phyloP scores from a whole-genome alignment of 768 basidiomycete genomes.

The Aureoboletus auriporus region DNA sequence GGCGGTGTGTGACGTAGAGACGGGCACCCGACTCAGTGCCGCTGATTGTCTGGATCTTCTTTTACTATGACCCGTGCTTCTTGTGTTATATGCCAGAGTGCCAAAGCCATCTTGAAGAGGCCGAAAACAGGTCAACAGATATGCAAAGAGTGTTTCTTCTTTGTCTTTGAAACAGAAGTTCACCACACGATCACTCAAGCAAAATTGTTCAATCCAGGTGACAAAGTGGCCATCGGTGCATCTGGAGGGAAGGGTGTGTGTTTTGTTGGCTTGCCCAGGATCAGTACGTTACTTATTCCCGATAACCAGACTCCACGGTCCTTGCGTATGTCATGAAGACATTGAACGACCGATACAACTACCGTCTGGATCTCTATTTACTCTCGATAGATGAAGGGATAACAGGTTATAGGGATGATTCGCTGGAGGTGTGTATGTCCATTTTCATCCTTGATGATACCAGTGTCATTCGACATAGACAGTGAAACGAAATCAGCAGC shows the following conservation, averaged over 20 bases:
- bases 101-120: slow-evolving; percentile 84
- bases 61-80: slow-evolving; percentile 68
- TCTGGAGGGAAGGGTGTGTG: slow-evolving; percentile 92
- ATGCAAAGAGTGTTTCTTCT: slow-evolving; percentile 94
- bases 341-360: slow-evolving; percentile 89
- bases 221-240: slow-evolving; percentile 95
- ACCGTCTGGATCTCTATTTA: slow-evolving; percentile 86
- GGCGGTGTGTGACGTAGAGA: too few species aligned
- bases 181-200: slow-evolving; percentile 91
- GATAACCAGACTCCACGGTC: slow-evolving; percentile 84
- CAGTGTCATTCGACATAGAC: slow-evolving; percentile 52
- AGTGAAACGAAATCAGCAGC: slow-evolving; percentile 93
- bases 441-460: slow-evolving; percentile 3
- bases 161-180: slow-evolving; percentile 96
- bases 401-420: slow-evolving; percentile 96
- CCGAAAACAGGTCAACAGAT: slow-evolving; percentile 98
- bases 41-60: background rate
- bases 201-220: slow-evolving; percentile 80
- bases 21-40: background rate
- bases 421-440: slow-evolving; percentile 67
- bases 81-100: slow-evolving; percentile 72
- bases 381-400: slow-evolving; percentile 99
- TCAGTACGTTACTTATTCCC: slow-evolving; percentile 1
- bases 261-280: background rate
- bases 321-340: slow-evolving; percentile 96